A percentile compares a stretch with the other conserved stretches of the same genome.
Evolutionary conservation across 164 flowering plant genomes (phyloP).

Genomic region (Vitis vinifera): ASM3070453v1 NC_081814.1:5089001-5089500

Average conservation of each 20-base stretch:
- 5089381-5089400: background rate
- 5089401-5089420: too few species aligned
- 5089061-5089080: conserved; percentile 22
- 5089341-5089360: conserved; percentile 88
- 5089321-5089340: conserved; percentile 95
- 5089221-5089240: background rate
- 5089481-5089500: conserved; percentile 90
- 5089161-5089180: conserved; percentile 85
- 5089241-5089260: background rate
- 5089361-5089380: conserved; percentile 37
- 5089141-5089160: conserved; percentile 85
- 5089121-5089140: conserved; percentile 89
- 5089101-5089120: conserved; percentile 57
- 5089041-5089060: too few species aligned
- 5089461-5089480: conserved; percentile 72
- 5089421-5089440: too few species aligned
- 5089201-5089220: background rate
- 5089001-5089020: too few species aligned
- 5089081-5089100: conserved; percentile 50
- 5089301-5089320: conserved; percentile 88
- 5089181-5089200: conserved; percentile 57
- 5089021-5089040: too few species aligned
- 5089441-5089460: background rate
- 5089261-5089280: background rate
- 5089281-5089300: conserved; percentile 51